Evolutionary conservation across 2,329 filamentous ascomycete species (phyloP).

Genomic region (Colletotrichum sp.): DNA sequence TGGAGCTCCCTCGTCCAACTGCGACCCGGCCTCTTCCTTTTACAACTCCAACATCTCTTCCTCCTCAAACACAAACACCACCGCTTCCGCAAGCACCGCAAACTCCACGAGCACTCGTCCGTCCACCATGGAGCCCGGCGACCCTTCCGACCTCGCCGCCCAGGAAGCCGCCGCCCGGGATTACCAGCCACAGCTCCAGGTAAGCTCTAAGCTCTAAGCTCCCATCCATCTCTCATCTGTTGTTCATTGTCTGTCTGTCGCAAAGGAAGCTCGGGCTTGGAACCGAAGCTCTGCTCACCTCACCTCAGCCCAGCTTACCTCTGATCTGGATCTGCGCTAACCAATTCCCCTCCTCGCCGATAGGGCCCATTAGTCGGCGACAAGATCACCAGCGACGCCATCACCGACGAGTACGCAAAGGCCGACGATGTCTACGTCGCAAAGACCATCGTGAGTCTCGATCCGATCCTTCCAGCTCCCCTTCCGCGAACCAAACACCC

Average conservation of each 20-base stretch:
- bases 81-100: slow-evolving; percentile 17
- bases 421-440: slow-evolving; percentile 84
- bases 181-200: slow-evolving; percentile 63
- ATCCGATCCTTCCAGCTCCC: neutral
- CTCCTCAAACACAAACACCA: neutral
- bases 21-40: slow-evolving; percentile 14
- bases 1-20: neutral
- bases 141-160: slow-evolving; percentile 53
- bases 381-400: slow-evolving; percentile 76
- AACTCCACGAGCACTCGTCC: slow-evolving; percentile 40
- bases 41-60: slow-evolving; percentile 6
- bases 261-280: neutral
- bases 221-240: neutral
- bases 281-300: neutral
- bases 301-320: neutral
- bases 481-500: slow-evolving; percentile 14
- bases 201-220: slow-evolving; percentile 40
- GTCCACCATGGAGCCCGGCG: slow-evolving; percentile 24
- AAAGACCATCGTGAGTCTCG: slow-evolving; percentile 78
- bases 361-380: slow-evolving; percentile 86
- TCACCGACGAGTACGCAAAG: slow-evolving; percentile 86
- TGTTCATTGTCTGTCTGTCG: neutral
- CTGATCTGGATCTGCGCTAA: neutral
- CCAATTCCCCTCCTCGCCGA: neutral
- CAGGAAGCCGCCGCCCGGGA: slow-evolving; percentile 66